phyloP scores from a whole-genome alignment of 805 yeast species.

The Saccharomycopsis fermentans region DNA sequence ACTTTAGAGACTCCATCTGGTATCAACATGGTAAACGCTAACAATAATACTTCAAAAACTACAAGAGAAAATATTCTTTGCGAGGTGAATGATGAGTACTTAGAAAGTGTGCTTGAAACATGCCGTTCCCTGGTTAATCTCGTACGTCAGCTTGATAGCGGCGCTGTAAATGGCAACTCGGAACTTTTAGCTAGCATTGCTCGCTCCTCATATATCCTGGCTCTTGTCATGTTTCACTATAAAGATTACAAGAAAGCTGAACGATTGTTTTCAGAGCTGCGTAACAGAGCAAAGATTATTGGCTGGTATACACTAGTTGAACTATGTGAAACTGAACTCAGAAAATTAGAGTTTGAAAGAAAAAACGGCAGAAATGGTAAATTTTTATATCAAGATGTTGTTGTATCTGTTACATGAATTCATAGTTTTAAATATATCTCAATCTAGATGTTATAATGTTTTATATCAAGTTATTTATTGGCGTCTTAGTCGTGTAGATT shows the following conservation, averaged over 20 bases:
- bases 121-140: neutral
- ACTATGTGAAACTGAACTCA: neutral
- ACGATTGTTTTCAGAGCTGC: neutral
- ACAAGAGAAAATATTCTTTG: neutral
- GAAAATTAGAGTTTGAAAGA: neutral
- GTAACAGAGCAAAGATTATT: neutral
- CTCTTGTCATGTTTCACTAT: neutral
- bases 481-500: no score
- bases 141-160: neutral
- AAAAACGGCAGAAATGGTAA: neutral
- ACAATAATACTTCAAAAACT: neutral
- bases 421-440: neutral
- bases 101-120: neutral
- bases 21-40: neutral
- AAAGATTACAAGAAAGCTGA: neutral
- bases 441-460: no score
- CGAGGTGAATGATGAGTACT: neutral
- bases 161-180: neutral
- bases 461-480: no score
- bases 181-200: neutral
- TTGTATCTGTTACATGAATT: neutral
- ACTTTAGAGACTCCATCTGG: neutral
- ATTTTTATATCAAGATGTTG: neutral
- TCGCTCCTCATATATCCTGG: neutral
- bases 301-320: neutral